Conservation (phyloP, 495 filamentous ascomycete genomes). For the Tuber indicum region DNA sequence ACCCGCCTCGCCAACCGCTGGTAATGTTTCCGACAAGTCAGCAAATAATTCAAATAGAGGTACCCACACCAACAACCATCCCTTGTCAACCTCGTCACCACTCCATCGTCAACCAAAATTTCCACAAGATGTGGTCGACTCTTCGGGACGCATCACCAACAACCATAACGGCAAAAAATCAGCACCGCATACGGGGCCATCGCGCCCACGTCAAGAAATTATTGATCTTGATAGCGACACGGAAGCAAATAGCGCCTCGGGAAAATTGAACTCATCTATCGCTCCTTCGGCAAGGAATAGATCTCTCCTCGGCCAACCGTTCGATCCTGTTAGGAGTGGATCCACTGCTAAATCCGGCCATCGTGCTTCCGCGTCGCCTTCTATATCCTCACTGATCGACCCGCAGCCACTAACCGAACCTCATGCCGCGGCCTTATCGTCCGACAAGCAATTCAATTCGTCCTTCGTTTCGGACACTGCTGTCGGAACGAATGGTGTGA, state of each 20-base stretch:
- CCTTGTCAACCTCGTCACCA: slow-evolving; percentile 22
- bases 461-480: slow-evolving; percentile 21
- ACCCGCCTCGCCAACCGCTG: slow-evolving; percentile 38
- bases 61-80: slow-evolving; percentile 35
- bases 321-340: slow-evolving; percentile 37
- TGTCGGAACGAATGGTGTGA: slow-evolving; percentile 36
- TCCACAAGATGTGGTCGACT: slow-evolving; percentile 32
- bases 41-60: slow-evolving; percentile 30
- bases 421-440: slow-evolving; percentile 2
- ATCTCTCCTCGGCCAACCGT: slow-evolving; percentile 31
- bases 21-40: slow-evolving; percentile 39
- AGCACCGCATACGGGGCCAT: slow-evolving; percentile 29
- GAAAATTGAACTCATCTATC: slow-evolving; percentile 32
- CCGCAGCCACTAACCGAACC: slow-evolving; percentile 33
- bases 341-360: slow-evolving; percentile 35
- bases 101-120: slow-evolving; percentile 40
- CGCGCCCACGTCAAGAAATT: slow-evolving; percentile 30
- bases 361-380: slow-evolving; percentile 41
- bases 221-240: slow-evolving; percentile 39
- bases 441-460: slow-evolving; percentile 19
- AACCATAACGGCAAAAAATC: slow-evolving; percentile 30
- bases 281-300: slow-evolving; percentile 31
- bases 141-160: slow-evolving; percentile 21
- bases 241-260: slow-evolving; percentile 28
- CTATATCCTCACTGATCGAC: slow-evolving; percentile 41